Conservation (phyloP, 805 yeast species). For the Wilhelminamyces savonicus region DNA sequence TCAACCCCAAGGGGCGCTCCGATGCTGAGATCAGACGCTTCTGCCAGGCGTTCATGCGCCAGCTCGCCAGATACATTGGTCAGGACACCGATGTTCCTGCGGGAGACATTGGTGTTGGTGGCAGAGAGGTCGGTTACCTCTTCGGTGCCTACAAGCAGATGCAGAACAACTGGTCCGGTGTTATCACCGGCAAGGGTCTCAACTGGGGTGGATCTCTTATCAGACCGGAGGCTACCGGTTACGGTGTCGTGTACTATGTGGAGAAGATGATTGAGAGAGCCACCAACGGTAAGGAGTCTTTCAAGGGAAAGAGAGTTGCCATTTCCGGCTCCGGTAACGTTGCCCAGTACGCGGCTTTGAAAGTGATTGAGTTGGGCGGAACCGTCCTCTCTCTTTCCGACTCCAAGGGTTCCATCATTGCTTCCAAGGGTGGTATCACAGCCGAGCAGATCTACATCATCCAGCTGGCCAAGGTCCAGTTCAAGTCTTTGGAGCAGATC, state of each 20-base stretch:
- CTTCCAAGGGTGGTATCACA: slow-evolving; percentile 77
- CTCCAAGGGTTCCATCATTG: slow-evolving; percentile 85
- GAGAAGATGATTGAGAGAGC: slow-evolving; percentile 97
- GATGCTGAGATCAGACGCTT: slow-evolving; percentile 94
- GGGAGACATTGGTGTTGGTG: slow-evolving; percentile 99
- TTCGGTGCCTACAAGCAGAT: slow-evolving; percentile 94
- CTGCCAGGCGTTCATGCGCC: slow-evolving; percentile 94
- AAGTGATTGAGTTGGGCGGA: slow-evolving; percentile 95
- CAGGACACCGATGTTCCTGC: slow-evolving; percentile 98
- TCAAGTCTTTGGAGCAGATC: slow-evolving; percentile 68
- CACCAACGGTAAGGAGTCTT: slow-evolving; percentile 79
- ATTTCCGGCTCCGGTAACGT: slow-evolving; percentile 98
- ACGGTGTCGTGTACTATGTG: slow-evolving; percentile 93
- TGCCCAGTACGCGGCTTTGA: slow-evolving; percentile 97
- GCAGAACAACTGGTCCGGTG: slow-evolving; percentile 94
- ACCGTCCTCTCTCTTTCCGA: slow-evolving; percentile 90
- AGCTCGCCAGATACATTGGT: slow-evolving; percentile 93
- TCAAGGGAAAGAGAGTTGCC: slow-evolving; percentile 91
- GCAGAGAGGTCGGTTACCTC: slow-evolving; percentile 89
- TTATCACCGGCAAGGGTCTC: slow-evolving; percentile 95
- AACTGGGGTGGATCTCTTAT: slow-evolving; percentile 99
- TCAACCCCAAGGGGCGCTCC: slow-evolving; percentile 93
- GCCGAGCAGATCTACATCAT: slow-evolving; percentile 72
- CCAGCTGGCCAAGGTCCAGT: slow-evolving; percentile 72
- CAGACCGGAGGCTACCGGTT: slow-evolving; percentile 99